These are phyloP conservation scores for Candida railenensis DNA, from an alignment of 805 yeast species.

Conservation along the genomic window DNA sequence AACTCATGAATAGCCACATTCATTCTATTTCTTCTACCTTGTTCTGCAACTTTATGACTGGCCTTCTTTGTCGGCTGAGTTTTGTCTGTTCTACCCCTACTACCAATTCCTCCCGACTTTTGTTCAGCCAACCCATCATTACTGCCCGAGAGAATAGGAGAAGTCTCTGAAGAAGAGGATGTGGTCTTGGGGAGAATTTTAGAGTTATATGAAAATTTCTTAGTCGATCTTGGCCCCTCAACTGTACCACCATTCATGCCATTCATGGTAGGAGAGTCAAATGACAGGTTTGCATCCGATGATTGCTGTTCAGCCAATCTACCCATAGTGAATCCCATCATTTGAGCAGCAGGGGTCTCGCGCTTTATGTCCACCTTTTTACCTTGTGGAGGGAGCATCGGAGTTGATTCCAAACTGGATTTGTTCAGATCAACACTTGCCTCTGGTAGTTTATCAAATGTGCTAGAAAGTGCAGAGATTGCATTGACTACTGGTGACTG, in stretches of 20 bases:
- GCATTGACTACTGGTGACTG: conserved; percentile 29
- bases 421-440: conserved; percentile 11
- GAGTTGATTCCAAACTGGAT: conserved; percentile 31
- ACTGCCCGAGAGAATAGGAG: conserved; percentile 5
- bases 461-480: neutral
- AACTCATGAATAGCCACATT: conserved; percentile 81
- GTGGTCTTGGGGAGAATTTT: conserved; percentile 6
- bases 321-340: conserved; percentile 49
- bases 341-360: conserved; percentile 26
- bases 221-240: conserved; percentile 9
- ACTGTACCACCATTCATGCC: neutral
- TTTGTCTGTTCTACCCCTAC: neutral
- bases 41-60: conserved; percentile 90
- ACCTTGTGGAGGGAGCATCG: conserved; percentile 41
- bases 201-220: conserved; percentile 9
- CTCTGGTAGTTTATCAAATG: conserved; percentile 15
- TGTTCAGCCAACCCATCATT: neutral
- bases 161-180: conserved; percentile 6
- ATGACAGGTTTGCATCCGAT: neutral
- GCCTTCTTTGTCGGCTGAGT: conserved; percentile 51
- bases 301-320: conserved; percentile 35
- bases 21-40: conserved; percentile 91
- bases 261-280: neutral
- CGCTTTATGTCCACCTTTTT: conserved; percentile 23
- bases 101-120: neutral